Conservation (phyloP, 164 flowering plant genomes). For the Macadamia integrifolia region DNA sequence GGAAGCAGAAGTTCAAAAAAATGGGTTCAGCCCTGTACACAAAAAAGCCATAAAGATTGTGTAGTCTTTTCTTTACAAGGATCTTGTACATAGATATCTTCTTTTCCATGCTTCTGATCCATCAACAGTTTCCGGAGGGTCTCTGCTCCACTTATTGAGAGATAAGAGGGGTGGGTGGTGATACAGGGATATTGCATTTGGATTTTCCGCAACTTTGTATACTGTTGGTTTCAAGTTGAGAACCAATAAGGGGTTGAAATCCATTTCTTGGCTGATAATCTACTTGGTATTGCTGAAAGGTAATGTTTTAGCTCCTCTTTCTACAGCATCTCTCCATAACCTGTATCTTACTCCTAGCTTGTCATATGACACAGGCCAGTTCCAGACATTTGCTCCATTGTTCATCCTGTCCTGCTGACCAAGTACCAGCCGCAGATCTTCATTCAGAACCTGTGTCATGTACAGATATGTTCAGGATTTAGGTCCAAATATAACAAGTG, state of each 20-base stretch:
- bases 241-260: neutral
- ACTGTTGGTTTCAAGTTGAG: neutral
- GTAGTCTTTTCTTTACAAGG: constrained; percentile 28
- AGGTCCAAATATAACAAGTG: neutral
- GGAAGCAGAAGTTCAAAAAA: neutral
- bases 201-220: neutral
- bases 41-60: constrained; percentile 16
- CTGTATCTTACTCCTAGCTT: constrained; percentile 94
- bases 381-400: constrained; percentile 90
- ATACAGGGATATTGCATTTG: neutral
- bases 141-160: neutral
- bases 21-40: constrained; percentile 33
- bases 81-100: constrained; percentile 1
- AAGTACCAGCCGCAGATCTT: constrained; percentile 82
- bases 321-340: constrained; percentile 87
- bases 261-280: neutral
- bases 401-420: constrained; percentile 95
- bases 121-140: constrained; percentile 22
- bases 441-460: constrained; percentile 69
- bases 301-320: constrained; percentile 48
- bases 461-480: neutral
- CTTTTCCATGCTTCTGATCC: constrained; percentile 17
- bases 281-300: constrained; percentile 39
- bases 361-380: constrained; percentile 81
- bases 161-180: neutral